Evolutionary conservation across 495 filamentous ascomycete genomes (phyloP), one percentile per base, ranked within the genome.

Genomic region (Lichina pygmaea): DNA sequence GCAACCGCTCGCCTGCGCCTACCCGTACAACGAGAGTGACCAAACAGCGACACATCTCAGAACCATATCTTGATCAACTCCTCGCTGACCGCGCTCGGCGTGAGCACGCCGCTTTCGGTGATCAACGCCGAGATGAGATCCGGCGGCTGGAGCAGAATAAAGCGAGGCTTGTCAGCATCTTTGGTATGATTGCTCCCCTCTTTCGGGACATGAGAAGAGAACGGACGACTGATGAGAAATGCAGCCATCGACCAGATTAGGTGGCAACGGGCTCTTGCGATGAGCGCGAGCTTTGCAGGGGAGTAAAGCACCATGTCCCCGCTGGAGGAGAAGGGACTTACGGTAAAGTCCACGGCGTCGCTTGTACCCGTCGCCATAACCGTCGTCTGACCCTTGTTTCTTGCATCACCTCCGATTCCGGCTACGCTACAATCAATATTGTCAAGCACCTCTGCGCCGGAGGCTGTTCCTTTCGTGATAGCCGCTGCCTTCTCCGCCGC

Each of bases 301-400:
- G 46, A 8, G 32, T 45, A 48, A 33, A 39, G 40, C 32, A 41
- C 51, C 44, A 50, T 42, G 8, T 44, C 47, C n/a, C 55, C 51
- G 39, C 36, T 24, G 4, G 24, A 24, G 4, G 36, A 39, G 36
- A 39, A 15, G 13, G 6, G 37, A 56, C 64, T 55, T 54, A 72
- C 72, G 9, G 85, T 93, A 55, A 80, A 93, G 56, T 97, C 89
- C 11, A 95, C 85, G 39, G 66, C 67, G 47, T 75, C 68, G 6
- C 56, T 32, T 16, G 34, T 47, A 38, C 30, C 32, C 44, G 37
- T 24, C n/a, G 44, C 31, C 44, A 31, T 47, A 11, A 31, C 45
- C 41, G 30, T 47, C 16, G 34, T 12, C 33, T 11, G 6, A 1
- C 0, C 24, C 24, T 24, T 24, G 37, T 57, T 58, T 24, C 57